These are phyloP conservation scores for Metschnikowia lunata DNA, from an alignment of 805 yeast species.

Conservation along the genomic window DNA sequence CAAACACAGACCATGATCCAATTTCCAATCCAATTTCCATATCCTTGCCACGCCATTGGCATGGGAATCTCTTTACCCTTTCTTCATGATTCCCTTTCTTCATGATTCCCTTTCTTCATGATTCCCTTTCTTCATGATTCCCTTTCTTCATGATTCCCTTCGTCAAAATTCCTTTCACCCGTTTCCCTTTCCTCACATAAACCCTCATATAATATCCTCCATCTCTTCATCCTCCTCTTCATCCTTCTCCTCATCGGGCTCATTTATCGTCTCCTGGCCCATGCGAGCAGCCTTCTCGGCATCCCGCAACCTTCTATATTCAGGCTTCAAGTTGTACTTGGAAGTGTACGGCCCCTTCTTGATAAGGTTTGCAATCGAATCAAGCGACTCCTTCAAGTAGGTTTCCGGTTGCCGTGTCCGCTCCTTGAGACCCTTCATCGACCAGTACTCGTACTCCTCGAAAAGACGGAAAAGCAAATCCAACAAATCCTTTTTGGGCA, in stretches of 20 bases:
- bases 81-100: too few species aligned
- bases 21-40: too few species aligned
- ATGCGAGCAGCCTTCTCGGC: conserved; percentile 67
- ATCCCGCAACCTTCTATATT: conserved; percentile 75
- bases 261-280: conserved; percentile 37
- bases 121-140: too few species aligned
- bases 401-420: conserved; percentile 94
- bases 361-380: conserved; percentile 80
- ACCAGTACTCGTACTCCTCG: conserved; percentile 96
- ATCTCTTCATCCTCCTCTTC: conserved; percentile 50
- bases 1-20: too few species aligned
- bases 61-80: too few species aligned
- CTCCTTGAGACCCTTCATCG: conserved; percentile 88
- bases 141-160: too few species aligned
- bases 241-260: conserved; percentile 37
- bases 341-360: conserved; percentile 95
- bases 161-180: too few species aligned
- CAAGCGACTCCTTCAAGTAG: conserved; percentile 85
- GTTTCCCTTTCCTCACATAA: neutral
- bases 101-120: too few species aligned
- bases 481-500: conserved; percentile 88
- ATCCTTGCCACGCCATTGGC: too few species aligned
- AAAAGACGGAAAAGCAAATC: conserved; percentile 84
- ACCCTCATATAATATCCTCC: conserved; percentile 32
- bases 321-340: conserved; percentile 85